phyloP scores from a whole-genome alignment of 163 green algal genomes.

The Chlamydomonas reinhardtii region DNA sequence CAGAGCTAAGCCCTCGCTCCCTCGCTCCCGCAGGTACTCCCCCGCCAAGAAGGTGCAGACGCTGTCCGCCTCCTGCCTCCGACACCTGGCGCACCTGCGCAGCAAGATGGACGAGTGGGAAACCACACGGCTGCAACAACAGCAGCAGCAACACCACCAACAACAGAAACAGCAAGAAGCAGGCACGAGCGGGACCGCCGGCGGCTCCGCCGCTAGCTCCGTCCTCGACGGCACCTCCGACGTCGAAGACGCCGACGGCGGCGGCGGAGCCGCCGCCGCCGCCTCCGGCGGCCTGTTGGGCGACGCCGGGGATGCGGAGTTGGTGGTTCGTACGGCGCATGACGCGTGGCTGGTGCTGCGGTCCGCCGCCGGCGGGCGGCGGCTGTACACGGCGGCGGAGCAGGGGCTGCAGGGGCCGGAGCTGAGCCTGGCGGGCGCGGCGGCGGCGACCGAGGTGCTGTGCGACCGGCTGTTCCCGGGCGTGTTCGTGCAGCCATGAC shows the following conservation, averaged over 20 bases:
- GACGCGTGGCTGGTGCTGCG: conserved; percentile 47
- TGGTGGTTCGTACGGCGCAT: conserved; percentile 30
- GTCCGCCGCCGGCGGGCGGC: conserved; percentile 2
- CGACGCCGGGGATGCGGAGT: neutral
- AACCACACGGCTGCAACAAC: neutral
- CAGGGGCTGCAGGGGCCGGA: conserved; percentile 7
- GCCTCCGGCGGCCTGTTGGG: too few species aligned
- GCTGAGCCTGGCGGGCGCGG: neutral
- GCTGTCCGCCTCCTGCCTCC: conserved; percentile 30
- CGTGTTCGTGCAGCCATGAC: conserved; percentile 30
- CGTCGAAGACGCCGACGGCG: neutral
- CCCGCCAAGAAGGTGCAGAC: conserved; percentile 58
- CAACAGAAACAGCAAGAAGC: neutral
- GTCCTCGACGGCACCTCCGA: neutral
- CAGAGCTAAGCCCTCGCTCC: neutral
- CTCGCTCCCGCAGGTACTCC: conserved; percentile 26
- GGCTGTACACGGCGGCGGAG: conserved; percentile 36
- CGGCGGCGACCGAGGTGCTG: conserved; percentile 25
- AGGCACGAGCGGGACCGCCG: neutral
- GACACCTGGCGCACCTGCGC: conserved; percentile 43
- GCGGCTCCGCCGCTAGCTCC: too few species aligned
- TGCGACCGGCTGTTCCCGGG: conserved; percentile 43
- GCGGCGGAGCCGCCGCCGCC: too few species aligned
- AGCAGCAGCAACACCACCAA: neutral
- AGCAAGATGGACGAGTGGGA: conserved; percentile 53